Conservation (phyloP, 306 rosid genomes). For the Rosa persica region DNA sequence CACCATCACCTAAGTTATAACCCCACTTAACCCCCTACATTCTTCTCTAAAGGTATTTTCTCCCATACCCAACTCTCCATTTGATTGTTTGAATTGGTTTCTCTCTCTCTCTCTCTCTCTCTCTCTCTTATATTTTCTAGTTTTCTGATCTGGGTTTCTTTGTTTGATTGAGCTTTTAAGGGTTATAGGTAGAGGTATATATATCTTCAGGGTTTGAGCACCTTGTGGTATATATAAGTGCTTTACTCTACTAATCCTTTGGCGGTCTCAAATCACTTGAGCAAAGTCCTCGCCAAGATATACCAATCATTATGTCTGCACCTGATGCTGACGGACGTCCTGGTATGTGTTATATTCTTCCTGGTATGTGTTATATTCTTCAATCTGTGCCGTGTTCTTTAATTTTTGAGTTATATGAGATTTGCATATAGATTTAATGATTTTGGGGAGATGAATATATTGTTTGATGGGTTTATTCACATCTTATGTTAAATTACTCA, state of each 20-base stretch:
- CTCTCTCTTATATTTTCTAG: not conserved
- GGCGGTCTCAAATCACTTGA: conserved; percentile 25
- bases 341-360: conserved; percentile 25
- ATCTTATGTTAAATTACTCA: not conserved
- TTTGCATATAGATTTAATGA: not conserved
- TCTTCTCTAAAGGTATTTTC: conserved; percentile 28
- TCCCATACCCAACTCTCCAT: not conserved
- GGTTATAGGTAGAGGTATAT: conserved; percentile 20
- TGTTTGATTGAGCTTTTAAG: not conserved
- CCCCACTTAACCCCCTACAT: conserved; percentile 29
- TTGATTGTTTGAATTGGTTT: not conserved
- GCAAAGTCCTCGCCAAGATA: conserved; percentile 26
- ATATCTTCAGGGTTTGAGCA: conserved; percentile 23
- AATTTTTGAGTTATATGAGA: not conserved
- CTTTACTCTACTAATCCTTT: conserved; percentile 44
- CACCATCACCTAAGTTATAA: conserved; percentile 1
- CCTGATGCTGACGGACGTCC: conserved; percentile 40
- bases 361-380: conserved; percentile 27
- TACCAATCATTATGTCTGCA: conserved; percentile 45
- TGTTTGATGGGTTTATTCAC: not conserved
- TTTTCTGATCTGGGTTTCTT: conserved; percentile 1
- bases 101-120: not conserved
- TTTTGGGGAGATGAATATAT: not conserved
- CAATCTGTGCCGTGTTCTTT: not conserved
- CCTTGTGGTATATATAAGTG: conserved; percentile 30